phyloP scores from a whole-genome alignment of 192 early-diverging fungal genomes.

The Linderina pennispora region DNA sequence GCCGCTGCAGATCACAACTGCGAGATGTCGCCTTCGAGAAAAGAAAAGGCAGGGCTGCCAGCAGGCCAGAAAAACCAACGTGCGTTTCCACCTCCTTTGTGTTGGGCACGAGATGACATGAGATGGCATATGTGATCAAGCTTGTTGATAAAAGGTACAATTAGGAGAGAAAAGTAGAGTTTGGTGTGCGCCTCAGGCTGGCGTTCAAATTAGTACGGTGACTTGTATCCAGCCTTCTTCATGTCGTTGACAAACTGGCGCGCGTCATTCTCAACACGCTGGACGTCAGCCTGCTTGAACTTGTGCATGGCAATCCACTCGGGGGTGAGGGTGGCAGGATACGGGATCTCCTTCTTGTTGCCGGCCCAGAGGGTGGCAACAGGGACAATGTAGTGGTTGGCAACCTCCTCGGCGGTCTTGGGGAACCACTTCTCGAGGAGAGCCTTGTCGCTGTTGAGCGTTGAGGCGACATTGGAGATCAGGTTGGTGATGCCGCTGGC shows the following conservation, averaged over 20 bases:
- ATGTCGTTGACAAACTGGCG: conserved; percentile 32
- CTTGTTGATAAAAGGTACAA: no score
- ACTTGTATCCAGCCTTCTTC: conserved; percentile 40
- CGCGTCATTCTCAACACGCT: conserved; percentile 14
- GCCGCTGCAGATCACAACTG: no score
- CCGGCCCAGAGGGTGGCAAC: background rate
- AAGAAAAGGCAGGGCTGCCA: no score
- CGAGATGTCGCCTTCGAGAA: no score
- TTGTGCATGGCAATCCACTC: conserved; percentile 36
- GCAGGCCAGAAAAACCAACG: no score
- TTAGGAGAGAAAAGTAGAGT: no score
- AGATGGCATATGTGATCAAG: no score
- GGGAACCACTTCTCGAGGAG: conserved; percentile 35
- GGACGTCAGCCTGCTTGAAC: conserved; percentile 15
- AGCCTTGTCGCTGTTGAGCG: conserved; percentile 24
- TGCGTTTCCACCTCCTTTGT: no score
- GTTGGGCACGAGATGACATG: no score
- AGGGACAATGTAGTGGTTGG: conserved; percentile 1
- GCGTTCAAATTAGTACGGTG: conserved; percentile 23
- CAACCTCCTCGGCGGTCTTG: conserved; percentile 14
- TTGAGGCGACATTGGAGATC: conserved; percentile 6
- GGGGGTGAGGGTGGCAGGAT: conserved; percentile 23
- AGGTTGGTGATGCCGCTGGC: no score
- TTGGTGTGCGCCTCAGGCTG: no score
- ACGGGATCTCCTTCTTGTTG: conserved; percentile 17